Percentiles rank a stretch among this genome's conserved stretches.
These are phyloP conservation scores for Verticillium alfalfae DNA, from an alignment of 2,329 filamentous ascomycete genomes.

Conservation along the genomic window DNA sequence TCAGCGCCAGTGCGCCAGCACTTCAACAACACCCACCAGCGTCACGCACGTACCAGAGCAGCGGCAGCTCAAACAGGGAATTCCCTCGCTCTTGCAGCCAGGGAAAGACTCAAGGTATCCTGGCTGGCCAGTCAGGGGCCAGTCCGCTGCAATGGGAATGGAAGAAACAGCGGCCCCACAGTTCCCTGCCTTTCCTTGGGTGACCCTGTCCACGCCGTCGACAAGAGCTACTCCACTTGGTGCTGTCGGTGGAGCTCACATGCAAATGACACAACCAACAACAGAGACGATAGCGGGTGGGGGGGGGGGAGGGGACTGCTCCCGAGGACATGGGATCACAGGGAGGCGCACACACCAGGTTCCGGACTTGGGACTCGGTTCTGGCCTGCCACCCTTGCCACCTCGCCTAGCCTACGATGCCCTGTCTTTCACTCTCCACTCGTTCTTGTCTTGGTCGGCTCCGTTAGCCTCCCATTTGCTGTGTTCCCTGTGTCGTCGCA, in stretches of 20 bases:
- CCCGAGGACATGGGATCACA: not conserved
- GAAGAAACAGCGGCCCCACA: not conserved
- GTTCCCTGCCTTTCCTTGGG: not conserved
- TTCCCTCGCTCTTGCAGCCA: not conserved
- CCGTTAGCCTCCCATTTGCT: not conserved
- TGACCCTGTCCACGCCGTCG: not conserved
- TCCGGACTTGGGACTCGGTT: not conserved
- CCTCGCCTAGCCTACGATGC: too few relatives aligned
- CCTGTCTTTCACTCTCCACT: not conserved
- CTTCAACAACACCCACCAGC: too few relatives aligned
- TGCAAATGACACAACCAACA: not conserved
- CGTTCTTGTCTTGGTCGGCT: not conserved
- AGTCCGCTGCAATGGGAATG: not conserved
- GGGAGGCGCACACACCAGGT: not conserved
- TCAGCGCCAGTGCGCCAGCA: not conserved
- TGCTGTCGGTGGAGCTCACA: not conserved
- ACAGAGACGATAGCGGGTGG: not conserved
- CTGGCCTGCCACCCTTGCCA: not conserved
- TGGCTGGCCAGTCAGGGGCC: not conserved
- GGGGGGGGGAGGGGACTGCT: not conserved
- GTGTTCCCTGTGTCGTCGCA: not conserved
- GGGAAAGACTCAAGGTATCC: not conserved
- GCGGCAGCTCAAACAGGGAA: not conserved
- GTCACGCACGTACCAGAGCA: not conserved
- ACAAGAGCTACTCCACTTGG: not conserved